Conservation (phyloP, 768 basidiomycete species). For the Piloderma croceum region DNA sequence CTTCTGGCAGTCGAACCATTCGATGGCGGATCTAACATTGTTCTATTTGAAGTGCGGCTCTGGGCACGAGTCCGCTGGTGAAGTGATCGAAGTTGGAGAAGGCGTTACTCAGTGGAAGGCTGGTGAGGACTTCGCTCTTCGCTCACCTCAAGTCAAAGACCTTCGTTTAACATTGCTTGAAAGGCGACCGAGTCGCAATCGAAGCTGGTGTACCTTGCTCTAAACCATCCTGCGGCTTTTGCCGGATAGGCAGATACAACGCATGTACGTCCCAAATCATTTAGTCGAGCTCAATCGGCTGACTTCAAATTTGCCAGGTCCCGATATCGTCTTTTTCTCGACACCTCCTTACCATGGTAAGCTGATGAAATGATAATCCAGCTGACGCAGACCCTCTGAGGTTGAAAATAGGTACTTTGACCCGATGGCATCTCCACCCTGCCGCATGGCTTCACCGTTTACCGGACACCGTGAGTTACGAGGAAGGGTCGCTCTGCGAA, state of each 20-base stretch:
- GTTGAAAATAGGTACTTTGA: slow-evolving; percentile 45
- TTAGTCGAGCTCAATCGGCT: background rate
- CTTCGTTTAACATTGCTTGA: background rate
- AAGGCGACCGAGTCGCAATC: slow-evolving; percentile 64
- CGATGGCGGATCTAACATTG: background rate
- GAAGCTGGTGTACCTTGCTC: slow-evolving; percentile 68
- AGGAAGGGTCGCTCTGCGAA: slow-evolving; percentile 65
- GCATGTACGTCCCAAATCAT: slow-evolving; percentile 36
- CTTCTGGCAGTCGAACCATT: slow-evolving; percentile 1
- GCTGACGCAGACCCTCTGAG: slow-evolving; percentile 1
- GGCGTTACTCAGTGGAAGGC: slow-evolving; percentile 63
- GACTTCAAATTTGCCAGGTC: slow-evolving; percentile 21
- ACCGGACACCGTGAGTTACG: slow-evolving; percentile 56
- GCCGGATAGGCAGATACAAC: slow-evolving; percentile 61
- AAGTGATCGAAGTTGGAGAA: slow-evolving; percentile 58
- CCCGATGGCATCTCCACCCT: slow-evolving; percentile 62
- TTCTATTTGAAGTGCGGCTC: slow-evolving; percentile 47
- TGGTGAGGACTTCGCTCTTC: slow-evolving; percentile 31
- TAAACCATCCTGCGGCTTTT: slow-evolving; percentile 53
- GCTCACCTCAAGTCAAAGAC: background rate
- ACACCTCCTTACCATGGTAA: slow-evolving; percentile 64
- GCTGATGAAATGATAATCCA: background rate
- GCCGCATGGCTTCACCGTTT: slow-evolving; percentile 64
- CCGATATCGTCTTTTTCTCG: slow-evolving; percentile 58
- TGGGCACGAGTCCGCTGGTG: slow-evolving; percentile 67